phyloP scores from a whole-genome alignment of 2,329 filamentous ascomycete genomes.

The Phialocephala sp. region DNA sequence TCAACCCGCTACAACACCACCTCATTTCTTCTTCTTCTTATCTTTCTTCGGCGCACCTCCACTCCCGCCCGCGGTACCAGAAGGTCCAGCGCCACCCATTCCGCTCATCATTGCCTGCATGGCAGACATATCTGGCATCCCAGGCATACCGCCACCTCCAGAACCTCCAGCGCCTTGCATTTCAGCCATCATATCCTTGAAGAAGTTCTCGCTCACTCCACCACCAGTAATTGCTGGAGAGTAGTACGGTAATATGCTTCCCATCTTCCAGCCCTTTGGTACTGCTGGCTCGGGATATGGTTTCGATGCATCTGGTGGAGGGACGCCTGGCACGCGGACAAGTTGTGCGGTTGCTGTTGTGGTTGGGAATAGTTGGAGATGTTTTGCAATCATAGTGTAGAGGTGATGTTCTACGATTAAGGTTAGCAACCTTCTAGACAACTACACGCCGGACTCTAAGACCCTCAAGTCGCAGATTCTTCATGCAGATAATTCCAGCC shows the following conservation, averaged over 20 bases:
- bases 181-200: conserved; percentile 96
- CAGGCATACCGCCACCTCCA: conserved; percentile 43
- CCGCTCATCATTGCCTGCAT: conserved; percentile 55
- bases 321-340: conserved; percentile 73
- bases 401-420: conserved; percentile 75
- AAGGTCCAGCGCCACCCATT: conserved; percentile 37
- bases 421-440: neutral
- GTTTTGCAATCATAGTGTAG: conserved; percentile 78
- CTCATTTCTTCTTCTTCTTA: conserved; percentile 40
- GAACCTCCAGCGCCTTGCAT: conserved; percentile 60
- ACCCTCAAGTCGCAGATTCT: too few relatives aligned
- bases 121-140: conserved; percentile 48
- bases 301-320: conserved; percentile 66
- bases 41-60: conserved; percentile 51
- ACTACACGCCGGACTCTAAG: too few relatives aligned
- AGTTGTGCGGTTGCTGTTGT: conserved; percentile 73
- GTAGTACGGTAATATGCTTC: conserved; percentile 81
- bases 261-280: conserved; percentile 91
- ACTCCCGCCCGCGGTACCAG: conserved; percentile 10
- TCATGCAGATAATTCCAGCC: neutral
- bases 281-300: conserved; percentile 74
- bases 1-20: neutral
- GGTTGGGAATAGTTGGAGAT: conserved; percentile 80
- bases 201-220: conserved; percentile 90
- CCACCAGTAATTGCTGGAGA: conserved; percentile 90